phyloP scores from a whole-genome alignment of 2,329 filamentous ascomycete genomes.

The Fusarium denticulatum region DNA sequence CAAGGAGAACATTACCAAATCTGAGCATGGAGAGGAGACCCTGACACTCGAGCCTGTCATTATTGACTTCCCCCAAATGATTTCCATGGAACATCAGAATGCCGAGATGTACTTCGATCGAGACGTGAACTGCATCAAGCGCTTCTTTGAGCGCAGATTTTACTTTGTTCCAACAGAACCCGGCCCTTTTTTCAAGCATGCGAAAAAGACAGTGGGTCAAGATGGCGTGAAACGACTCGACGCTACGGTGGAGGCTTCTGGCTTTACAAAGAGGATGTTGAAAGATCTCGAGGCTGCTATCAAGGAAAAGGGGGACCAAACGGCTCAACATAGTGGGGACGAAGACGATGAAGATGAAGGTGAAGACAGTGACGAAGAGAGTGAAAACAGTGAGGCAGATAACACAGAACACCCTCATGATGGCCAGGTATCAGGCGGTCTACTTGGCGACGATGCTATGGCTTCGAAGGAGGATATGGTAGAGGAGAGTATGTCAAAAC shows the following conservation, averaged over 20 bases:
- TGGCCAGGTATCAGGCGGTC: constrained; percentile 30
- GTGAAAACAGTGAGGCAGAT: constrained; percentile 42
- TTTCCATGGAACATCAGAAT: constrained; percentile 92
- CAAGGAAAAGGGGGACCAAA: constrained; percentile 72
- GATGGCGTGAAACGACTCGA: constrained; percentile 78
- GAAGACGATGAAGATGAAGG: constrained; percentile 46
- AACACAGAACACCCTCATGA: constrained; percentile 30
- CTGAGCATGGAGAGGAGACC: constrained; percentile 53
- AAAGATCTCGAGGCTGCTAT: constrained; percentile 94
- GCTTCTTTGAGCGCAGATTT: constrained; percentile 90
- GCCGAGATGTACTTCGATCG: constrained; percentile 98
- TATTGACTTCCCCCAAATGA: constrained; percentile 98
- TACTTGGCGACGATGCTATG: constrained; percentile 35
- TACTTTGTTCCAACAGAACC: constrained; percentile 84
- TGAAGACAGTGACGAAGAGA: constrained; percentile 43
- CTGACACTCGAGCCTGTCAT: constrained; percentile 78
- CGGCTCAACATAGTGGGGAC: constrained; percentile 51
- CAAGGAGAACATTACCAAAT: constrained; percentile 70
- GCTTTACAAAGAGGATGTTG: constrained; percentile 96
- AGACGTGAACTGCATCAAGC: constrained; percentile 94
- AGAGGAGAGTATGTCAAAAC: constrained; percentile 44
- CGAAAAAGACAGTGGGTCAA: constrained; percentile 76
- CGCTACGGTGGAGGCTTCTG: constrained; percentile 88
- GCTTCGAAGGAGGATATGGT: constrained; percentile 29
- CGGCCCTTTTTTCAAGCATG: constrained; percentile 87